Conservation (phyloP, 352 stramenopile genomes). For the Globisporangium recalcitrans region DNA sequence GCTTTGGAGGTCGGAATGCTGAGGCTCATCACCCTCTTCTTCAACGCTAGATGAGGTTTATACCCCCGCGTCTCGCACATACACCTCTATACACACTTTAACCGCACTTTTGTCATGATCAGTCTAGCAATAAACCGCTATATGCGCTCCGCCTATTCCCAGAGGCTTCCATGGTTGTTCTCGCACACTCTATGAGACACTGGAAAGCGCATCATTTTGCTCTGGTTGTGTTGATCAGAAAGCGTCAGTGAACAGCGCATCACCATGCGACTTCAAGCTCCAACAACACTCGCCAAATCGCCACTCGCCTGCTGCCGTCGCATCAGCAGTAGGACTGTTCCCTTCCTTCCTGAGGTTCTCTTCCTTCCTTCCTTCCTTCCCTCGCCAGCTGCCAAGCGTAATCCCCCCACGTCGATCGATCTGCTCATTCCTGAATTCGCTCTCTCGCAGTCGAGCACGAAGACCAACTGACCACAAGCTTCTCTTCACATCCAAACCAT, state of each 20-base stretch:
- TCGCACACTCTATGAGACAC: neutral
- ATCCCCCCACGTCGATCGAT: neutral
- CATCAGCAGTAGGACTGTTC: neutral
- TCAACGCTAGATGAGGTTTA: too few species aligned
- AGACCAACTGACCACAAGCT: neutral
- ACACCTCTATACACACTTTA: too few species aligned
- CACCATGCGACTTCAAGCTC: neutral
- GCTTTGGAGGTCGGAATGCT: neutral
- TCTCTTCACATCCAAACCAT: neutral
- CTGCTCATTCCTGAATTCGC: neutral
- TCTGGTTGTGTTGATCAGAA: neutral
- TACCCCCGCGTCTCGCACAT: neutral
- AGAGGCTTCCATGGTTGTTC: neutral
- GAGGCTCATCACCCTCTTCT: neutral
- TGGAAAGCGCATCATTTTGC: neutral
- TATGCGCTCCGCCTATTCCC: neutral
- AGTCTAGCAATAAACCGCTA: neutral
- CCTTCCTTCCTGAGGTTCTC: neutral
- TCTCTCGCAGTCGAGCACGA: neutral
- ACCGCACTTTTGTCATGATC: too few species aligned
- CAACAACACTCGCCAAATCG: neutral
- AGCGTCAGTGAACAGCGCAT: neutral
- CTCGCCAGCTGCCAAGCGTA: neutral
- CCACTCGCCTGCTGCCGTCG: neutral
- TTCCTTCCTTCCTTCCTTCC: neutral